Base-by-base conservation (phyloP, 225 moss, liverwort and hornwort genomes). In the Neckera pumila region DNA sequence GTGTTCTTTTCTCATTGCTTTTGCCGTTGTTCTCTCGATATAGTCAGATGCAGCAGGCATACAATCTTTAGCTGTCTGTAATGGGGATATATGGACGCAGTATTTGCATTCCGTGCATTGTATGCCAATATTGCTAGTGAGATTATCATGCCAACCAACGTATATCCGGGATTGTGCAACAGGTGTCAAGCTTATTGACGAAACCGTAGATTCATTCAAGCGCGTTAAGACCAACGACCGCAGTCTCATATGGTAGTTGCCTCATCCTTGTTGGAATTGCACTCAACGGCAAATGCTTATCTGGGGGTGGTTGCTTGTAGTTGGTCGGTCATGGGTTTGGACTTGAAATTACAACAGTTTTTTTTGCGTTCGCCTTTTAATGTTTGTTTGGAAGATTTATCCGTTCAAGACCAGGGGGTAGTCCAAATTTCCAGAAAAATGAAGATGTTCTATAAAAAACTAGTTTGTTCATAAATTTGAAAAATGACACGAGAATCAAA, bases 201-300 rank as follows among this genome's bases (percentile, higher is more conserved):
- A 96, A 45, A 94, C 90, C 8, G 95, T 96, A 89, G 96, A 97
- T 83, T 94, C 85, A 17, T 92, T 93, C 45, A 89, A 87, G 76
- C 94, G 93, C 17, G 97, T 99, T 65, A 99, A 97, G 92, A 88
- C 92, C 38, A 86, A 83, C 40, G 98, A 99, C 83, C 95, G 98
- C 90, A 96, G 98, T 90, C 92, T 99, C 21, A 96, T 94, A 67
- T 99, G 98, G 96, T 96, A 92, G 77, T 76, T 89, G 22, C 2
- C 62, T 63, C 16, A 60, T 85, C 59, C 60, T 89, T 85, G 70
- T 85, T 51, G 61, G 69, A 84, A 62, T 33, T 73, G 71, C 43
- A 57, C 43, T 76, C 33, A 22, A 42, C 25, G 76, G 38, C 69
- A 22, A 79, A 72, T 30, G 70, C 43, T 36, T 38, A 21, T 40